Base-by-base conservation (phyloP, 139 green algal species). In the Pseudopediastrum boryanum region DNA sequence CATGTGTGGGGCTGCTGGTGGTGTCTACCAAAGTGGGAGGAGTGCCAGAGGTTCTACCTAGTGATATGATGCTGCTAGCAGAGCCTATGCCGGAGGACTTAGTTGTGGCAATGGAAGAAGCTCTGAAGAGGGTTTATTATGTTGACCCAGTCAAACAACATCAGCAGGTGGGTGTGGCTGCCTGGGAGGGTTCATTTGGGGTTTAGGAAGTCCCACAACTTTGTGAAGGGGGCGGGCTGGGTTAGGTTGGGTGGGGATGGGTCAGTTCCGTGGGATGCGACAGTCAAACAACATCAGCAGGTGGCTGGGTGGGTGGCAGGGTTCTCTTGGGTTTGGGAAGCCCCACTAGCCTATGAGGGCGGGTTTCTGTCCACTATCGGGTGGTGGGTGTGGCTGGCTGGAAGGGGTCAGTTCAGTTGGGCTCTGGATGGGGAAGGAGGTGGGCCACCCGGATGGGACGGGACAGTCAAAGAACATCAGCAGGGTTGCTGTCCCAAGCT, bases 21-120 rank as follows among this genome's bases (percentile, higher is more conserved):
- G 93, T 97, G 54, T 96, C 93, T 46, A 97, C 94, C 1, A 56
- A 79, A 4, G 96, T 99, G n/a, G 96, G 96, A 1, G 96, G 96
- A 10, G 94, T 99, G n/a, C 95, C 95, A 10, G 93, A 98, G 92
- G 95, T 99, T 54, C 86, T 99, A 29, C 96, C 96, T 0, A 50
- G 65, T 0, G 85, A 94, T 59, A 94, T 98, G 90, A 79, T 98
- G 51, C 58, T 97, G 51, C 85, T 98, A 38, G 88, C 92, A 12
- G 90, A 98, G 41, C 91, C 94, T 4, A 87, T 75, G 0, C 85
- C 91, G 8, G 85, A 90, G 12, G 89, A 85, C 0, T 42, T 97
- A 65, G 56, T 94, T 35, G 77, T 73, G 31, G 86, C 85, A 23
- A 27, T 97, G 25, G 62, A 82, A 19, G 21, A 63, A 38, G 85